Conservation (phyloP, 1,139 yeast genomes). For the Geotrichum restrictum region DNA sequence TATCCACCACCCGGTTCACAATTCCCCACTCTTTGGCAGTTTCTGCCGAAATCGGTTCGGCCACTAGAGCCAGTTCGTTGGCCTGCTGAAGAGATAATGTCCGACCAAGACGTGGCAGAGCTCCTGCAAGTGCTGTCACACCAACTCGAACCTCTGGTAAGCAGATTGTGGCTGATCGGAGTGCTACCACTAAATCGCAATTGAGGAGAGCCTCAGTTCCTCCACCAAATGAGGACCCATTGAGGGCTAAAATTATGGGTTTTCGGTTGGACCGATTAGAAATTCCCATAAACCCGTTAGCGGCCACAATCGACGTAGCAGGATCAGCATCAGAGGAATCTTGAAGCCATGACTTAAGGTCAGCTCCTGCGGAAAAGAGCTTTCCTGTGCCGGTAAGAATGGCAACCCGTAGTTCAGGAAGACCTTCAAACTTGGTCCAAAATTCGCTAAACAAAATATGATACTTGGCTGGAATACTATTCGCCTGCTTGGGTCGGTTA, state of each 20-base stretch:
- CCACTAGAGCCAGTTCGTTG: conserved; percentile 34
- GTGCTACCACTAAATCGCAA: conserved; percentile 37
- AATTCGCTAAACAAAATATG: conserved; percentile 25
- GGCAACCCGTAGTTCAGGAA: conserved; percentile 30
- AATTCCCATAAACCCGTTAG: conserved; percentile 34
- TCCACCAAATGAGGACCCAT: conserved; percentile 36
- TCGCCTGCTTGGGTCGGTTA: conserved; percentile 27
- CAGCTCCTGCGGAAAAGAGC: conserved; percentile 37
- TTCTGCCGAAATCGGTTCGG: conserved; percentile 34
- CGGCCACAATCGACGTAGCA: background rate
- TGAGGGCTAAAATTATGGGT: conserved; percentile 37
- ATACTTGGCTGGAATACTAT: conserved; percentile 27
- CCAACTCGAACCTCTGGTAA: conserved; percentile 38
- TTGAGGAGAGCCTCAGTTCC: conserved; percentile 37
- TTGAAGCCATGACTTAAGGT: conserved; percentile 27
- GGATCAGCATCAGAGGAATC: background rate
- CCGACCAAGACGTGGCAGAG: conserved; percentile 35
- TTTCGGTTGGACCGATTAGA: conserved; percentile 32
- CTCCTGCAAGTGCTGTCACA: conserved; percentile 36
- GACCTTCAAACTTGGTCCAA: conserved; percentile 35
- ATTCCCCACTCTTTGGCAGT: conserved; percentile 35
- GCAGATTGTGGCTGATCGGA: conserved; percentile 29
- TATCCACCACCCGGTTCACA: conserved; percentile 31
- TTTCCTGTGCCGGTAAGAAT: conserved; percentile 35
- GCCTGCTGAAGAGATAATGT: conserved; percentile 33